Percentiles rank a stretch among this genome's conserved stretches.
These are phyloP conservation scores for Ascochyta fabae DNA, from an alignment of 2,329 filamentous ascomycete species.

Conservation along the genomic window DNA sequence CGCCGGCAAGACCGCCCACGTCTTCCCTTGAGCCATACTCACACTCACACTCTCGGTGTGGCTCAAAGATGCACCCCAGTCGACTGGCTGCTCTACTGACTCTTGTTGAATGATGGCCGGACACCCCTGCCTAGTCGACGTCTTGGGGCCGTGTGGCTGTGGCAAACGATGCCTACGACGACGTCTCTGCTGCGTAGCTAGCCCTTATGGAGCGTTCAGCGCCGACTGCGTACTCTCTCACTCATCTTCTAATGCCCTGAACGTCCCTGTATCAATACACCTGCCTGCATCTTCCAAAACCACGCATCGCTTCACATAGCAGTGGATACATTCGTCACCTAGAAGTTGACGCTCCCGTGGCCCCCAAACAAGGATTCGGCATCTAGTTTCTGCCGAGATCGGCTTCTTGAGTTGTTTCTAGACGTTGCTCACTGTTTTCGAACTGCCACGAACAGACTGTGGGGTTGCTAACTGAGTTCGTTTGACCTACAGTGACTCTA, in stretches of 20 bases:
- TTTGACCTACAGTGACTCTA: not conserved
- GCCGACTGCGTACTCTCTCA: not conserved
- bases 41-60: not conserved
- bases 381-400: not conserved
- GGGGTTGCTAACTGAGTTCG: not conserved
- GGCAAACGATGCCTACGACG: slow-evolving; percentile 7
- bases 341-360: not conserved
- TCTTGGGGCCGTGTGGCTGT: slow-evolving; percentile 5
- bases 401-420: not conserved
- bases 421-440: not conserved
- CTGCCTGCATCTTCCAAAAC: not conserved
- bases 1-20: not conserved
- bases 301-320: not conserved
- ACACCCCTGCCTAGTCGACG: slow-evolving; percentile 3
- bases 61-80: not conserved
- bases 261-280: not conserved
- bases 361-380: slow-evolving; percentile 1
- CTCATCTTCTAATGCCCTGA: not conserved
- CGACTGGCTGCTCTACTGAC: not conserved
- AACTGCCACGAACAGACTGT: not conserved
- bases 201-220: slow-evolving; percentile 9
- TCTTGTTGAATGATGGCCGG: not conserved
- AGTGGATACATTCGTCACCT: not conserved
- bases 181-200: slow-evolving; percentile 2
- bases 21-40: not conserved